Percentiles rank a stretch among this genome's conserved stretches.
Evolutionary conservation across 108 stramenopile species (phyloP).

Genomic region (Pseudonitzschia pungens): DNA sequence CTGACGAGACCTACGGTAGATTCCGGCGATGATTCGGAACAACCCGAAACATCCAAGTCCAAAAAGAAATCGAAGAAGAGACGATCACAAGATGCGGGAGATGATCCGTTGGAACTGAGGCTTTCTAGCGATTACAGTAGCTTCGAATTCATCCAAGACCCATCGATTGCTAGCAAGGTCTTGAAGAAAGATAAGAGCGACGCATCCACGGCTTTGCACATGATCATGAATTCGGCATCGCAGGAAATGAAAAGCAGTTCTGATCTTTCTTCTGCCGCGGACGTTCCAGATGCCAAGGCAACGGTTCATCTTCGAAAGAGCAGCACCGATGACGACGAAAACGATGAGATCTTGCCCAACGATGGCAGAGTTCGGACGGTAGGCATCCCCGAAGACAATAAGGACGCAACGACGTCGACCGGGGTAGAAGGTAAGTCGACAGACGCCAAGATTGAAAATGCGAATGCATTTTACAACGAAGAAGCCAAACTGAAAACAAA

Average conservation of each 20-base stretch:
- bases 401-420: neutral
- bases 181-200: constrained; percentile 23
- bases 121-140: constrained; percentile 11
- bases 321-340: neutral
- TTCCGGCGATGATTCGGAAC: neutral
- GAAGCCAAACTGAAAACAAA: neutral
- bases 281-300: constrained; percentile 10
- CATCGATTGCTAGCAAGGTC: constrained; percentile 13
- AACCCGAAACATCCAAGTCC: neutral
- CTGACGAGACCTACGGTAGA: constrained; percentile 2
- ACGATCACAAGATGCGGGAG: constrained; percentile 9
- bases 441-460: neutral
- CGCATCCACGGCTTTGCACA: constrained; percentile 6
- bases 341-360: neutral
- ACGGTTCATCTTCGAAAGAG: neutral
- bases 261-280: neutral
- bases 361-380: constrained; percentile 1
- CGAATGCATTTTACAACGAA: neutral
- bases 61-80: neutral
- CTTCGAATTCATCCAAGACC: constrained; percentile 30
- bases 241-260: constrained; percentile 16
- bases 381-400: neutral
- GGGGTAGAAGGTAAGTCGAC: neutral
- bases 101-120: constrained; percentile 11
- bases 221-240: constrained; percentile 32